A percentile compares a stretch with the other conserved stretches of the same genome.
These are phyloP conservation scores for Phyllosticta citrichinensis DNA, from an alignment of 2,329 filamentous ascomycete species.

Conservation along the genomic window DNA sequence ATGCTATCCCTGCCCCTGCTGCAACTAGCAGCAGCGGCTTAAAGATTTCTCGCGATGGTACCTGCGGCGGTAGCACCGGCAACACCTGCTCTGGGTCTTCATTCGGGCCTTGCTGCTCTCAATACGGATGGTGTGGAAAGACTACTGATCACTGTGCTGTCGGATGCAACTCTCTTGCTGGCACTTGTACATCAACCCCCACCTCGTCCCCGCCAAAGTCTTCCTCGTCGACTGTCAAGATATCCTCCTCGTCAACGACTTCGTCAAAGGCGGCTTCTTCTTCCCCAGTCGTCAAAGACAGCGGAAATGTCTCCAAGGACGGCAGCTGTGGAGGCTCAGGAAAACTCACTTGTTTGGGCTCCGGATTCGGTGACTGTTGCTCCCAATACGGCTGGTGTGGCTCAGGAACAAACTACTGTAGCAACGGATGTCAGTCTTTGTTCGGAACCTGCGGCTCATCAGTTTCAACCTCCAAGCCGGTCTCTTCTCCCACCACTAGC, in stretches of 20 bases:
- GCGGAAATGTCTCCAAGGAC: constrained; percentile 1
- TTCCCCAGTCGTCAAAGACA: neutral
- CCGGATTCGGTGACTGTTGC: constrained; percentile 9
- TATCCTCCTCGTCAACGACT: neutral
- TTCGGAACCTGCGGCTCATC: constrained; percentile 2
- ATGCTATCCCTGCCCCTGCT: constrained; percentile 3
- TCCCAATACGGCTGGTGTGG: constrained; percentile 11
- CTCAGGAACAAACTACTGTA: constrained; percentile 5
- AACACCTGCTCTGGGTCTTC: constrained; percentile 13
- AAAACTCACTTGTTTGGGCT: constrained; percentile 8
- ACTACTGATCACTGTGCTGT: neutral
- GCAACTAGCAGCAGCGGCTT: neutral
- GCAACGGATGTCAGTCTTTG: constrained; percentile 7
- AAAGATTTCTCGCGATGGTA: constrained; percentile 8
- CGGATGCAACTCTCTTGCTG: neutral
- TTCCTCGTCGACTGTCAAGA: neutral
- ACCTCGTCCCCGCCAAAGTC: neutral
- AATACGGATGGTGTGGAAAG: constrained; percentile 13
- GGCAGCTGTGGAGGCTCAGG: constrained; percentile 4
- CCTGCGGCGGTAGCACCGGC: constrained; percentile 9
- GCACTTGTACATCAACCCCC: neutral
- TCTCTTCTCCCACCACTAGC: neutral
- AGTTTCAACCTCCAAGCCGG: neutral
- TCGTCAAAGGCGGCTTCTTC: neutral
- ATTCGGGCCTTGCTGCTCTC: constrained; percentile 8